Evolutionary conservation across 805 yeast genomes (phyloP), one percentile per base, ranked within the genome.

Genomic region (Teunomyces panamensis): DNA sequence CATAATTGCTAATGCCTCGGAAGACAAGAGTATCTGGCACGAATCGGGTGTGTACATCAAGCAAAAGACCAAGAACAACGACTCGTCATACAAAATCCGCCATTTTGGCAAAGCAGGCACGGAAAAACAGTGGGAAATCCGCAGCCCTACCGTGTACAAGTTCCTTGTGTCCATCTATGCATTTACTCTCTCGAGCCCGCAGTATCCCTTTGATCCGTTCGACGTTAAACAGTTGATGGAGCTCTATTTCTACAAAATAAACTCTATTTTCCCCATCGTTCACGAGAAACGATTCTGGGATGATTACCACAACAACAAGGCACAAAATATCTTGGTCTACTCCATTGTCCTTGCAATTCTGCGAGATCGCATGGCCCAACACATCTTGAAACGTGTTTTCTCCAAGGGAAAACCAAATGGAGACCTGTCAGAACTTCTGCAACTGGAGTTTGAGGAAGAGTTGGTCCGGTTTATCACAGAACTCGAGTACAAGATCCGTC

Each of bases 401-500:
- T 32, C 36, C 17, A 49, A 59, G 37, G 47, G 49, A 7, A 29
- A 20, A 8, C 43, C 41, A 24, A 30, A 33, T 29, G 41, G 41
- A n/a, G 34, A 35, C 3, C 35, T 36, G 14, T 29, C 28, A 4
- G 49, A 35, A 14, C 28, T 32, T 27, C 35, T 10, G 43, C 42
- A 4, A 47, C 35, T 2, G 17, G 52, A 48, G 35, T 56, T 46
- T 46, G 28, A 48, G 10, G 44, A 33, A 37, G 48, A 49, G 5
- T 51, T 57, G 33, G 47, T 47, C 14, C 28, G 27, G 14, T 59
- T 62, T 33, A 55, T 61, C 47, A 46, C 56, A 10, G 63, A 58
- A 11, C 50, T 67, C 30, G 72, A 69, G 24, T 44, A 50, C 36
- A 69, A 68, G 48, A 60, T 69, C 13, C 55, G 73, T n/a, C 74